Conservation (phyloP, 345 rosid genomes). For the Geranium brycei region DNA sequence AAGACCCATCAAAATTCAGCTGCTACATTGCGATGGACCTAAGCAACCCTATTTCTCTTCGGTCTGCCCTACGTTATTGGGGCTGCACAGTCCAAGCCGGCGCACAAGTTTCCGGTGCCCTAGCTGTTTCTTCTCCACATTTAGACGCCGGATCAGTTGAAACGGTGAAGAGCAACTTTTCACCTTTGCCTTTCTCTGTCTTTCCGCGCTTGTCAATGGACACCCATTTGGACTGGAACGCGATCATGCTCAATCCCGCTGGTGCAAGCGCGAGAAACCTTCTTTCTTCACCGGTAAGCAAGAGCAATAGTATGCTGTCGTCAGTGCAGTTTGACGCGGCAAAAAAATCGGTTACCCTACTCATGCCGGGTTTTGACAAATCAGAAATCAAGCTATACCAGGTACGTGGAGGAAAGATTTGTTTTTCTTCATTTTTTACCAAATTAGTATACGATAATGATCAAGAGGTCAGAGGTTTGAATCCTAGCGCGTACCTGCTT, state of each 20-base stretch:
- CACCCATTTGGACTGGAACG: constrained; percentile 45
- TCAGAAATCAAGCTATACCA: constrained; percentile 87
- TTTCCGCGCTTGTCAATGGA: constrained; percentile 33
- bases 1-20: constrained; percentile 31
- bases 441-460: too few relatives aligned
- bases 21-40: constrained; percentile 72
- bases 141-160: constrained; percentile 14
- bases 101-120: constrained; percentile 55
- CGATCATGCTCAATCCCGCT: constrained; percentile 25
- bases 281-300: constrained; percentile 28
- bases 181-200: constrained; percentile 48
- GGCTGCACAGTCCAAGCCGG: constrained; percentile 82
- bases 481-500: too few relatives aligned
- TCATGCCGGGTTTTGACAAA: constrained; percentile 89
- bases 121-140: constrained; percentile 26
- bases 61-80: constrained; percentile 66
- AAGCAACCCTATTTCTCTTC: constrained; percentile 37
- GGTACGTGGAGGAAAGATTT: constrained; percentile 25
- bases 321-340: constrained; percentile 46
- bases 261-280: constrained; percentile 33
- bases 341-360: constrained; percentile 50
- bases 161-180: constrained; percentile 31
- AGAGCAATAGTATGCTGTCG: constrained; percentile 12
- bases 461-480: too few relatives aligned
- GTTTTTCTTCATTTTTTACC: background rate